A percentile compares a stretch with the other conserved stretches of the same genome.
Evolutionary conservation across 2,329 filamentous ascomycete species (phyloP).

Genomic region (Mycocentrospora acerina): DNA sequence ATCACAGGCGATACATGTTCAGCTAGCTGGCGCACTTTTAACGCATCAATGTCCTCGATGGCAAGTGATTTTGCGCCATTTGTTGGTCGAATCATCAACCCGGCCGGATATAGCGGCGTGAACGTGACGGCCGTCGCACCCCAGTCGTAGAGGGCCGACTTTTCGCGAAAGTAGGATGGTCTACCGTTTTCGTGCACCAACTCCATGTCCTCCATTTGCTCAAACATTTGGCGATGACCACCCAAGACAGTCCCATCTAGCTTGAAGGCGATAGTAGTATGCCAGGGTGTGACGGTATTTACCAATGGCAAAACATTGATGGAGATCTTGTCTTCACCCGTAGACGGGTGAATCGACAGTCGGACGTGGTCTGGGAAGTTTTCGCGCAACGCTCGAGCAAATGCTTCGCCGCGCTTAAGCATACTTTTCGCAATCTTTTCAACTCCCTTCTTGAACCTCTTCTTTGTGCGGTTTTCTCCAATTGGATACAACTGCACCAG

Average conservation of each 20-base stretch:
- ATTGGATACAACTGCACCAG: constrained; percentile 9
- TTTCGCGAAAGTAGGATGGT: constrained; percentile 23
- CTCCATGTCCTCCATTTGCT: constrained; percentile 13
- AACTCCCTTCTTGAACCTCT: constrained; percentile 23
- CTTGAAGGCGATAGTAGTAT: constrained; percentile 12
- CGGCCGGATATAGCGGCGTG: constrained; percentile 22
- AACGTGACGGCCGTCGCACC: constrained; percentile 8
- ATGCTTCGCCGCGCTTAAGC: constrained; percentile 28
- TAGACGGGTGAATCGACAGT: constrained; percentile 33
- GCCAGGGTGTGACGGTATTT: constrained; percentile 22
- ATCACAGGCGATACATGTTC: constrained; percentile 56
- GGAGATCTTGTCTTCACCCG: constrained; percentile 27
- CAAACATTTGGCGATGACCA: constrained; percentile 8
- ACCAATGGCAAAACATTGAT: constrained; percentile 16
- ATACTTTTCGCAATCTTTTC: constrained; percentile 29
- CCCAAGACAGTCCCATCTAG: constrained; percentile 12
- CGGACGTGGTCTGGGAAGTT: constrained; percentile 21
- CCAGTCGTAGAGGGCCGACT: constrained; percentile 14
- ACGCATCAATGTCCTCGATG: constrained; percentile 48
- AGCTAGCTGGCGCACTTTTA: constrained; percentile 50
- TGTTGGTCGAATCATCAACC: constrained; percentile 19
- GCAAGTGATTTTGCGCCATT: constrained; percentile 17
- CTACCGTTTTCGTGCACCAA: constrained; percentile 17
- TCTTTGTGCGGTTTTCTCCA: constrained; percentile 12
- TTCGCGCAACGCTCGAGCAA: constrained; percentile 16